A percentile compares a stretch with the other conserved stretches of the same genome.
Conservation (phyloP, 768 basidiomycete genomes). For the Gloeophyllum trabeum region DNA sequence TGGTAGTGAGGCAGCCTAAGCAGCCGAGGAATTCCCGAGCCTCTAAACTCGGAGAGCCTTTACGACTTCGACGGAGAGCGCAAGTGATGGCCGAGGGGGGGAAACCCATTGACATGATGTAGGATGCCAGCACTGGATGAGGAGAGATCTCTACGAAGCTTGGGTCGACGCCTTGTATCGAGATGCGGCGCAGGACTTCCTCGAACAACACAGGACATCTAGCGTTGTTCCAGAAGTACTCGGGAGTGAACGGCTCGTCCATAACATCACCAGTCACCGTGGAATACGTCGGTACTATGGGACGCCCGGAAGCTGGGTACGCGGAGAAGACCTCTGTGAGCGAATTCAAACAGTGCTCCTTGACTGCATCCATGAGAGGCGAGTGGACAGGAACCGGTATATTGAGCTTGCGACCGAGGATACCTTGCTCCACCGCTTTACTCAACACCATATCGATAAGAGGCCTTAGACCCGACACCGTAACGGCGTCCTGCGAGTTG, state of each 20-base stretch:
- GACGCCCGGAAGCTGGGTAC: constrained; percentile 5
- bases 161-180: not conserved
- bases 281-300: not conserved
- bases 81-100: not conserved
- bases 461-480: constrained; percentile 1
- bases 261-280: not conserved
- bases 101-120: not conserved
- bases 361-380: not conserved
- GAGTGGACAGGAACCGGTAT: not conserved
- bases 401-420: not conserved
- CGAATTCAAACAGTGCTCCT: not conserved
- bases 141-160: not conserved
- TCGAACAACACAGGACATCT: not conserved
- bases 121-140: not conserved
- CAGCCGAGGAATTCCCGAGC: not conserved
- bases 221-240: not conserved
- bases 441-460: not conserved
- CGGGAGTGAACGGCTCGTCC: not conserved
- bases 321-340: not conserved
- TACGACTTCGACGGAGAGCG: not conserved
- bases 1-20: not conserved
- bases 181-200: constrained; percentile 6
- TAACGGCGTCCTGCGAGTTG: constrained; percentile 3
- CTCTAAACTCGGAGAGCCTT: not conserved
- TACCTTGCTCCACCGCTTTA: not conserved